Percentiles rank a stretch among this genome's conserved stretches.
Evolutionary conservation across 495 filamentous ascomycete genomes (phyloP).

Genomic region (Parachaetomium inaequale): DNA sequence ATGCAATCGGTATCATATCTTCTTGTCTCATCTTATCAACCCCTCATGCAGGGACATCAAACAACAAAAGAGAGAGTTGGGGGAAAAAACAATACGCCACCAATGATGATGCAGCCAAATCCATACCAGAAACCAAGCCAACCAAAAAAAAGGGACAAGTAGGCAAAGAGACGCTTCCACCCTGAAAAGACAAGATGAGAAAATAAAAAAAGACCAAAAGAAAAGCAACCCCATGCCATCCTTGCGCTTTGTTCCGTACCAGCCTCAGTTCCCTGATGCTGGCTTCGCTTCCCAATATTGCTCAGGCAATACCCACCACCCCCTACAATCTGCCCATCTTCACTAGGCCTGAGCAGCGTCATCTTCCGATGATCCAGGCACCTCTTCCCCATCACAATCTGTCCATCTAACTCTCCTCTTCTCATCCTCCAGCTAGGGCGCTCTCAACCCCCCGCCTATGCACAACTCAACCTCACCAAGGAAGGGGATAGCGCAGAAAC

Average conservation of each 20-base stretch:
- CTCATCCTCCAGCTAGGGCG: too few relatives aligned
- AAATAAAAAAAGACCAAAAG: not conserved
- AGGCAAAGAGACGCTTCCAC: slow-evolving; percentile 6
- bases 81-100: slow-evolving; percentile 6
- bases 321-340: too few relatives aligned
- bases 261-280: not conserved
- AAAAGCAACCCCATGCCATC: not conserved
- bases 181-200: not conserved
- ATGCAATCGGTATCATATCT: slow-evolving; percentile 16
- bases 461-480: not conserved
- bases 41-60: slow-evolving; percentile 5
- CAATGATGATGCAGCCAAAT: slow-evolving; percentile 13
- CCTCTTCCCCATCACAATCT: too few relatives aligned
- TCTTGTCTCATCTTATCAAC: slow-evolving; percentile 6
- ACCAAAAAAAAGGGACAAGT: slow-evolving; percentile 1
- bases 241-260: not conserved
- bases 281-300: not conserved
- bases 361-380: too few relatives aligned
- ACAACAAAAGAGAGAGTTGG: not conserved
- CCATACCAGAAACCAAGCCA: slow-evolving; percentile 5
- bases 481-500: not conserved
- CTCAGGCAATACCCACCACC: too few relatives aligned
- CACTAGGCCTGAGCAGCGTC: too few relatives aligned
- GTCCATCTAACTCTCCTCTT: too few relatives aligned
- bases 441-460: too few relatives aligned